Evolutionary conservation across 2,329 filamentous ascomycete genomes (phyloP), one percentile per base, ranked within the genome.

Genomic region (Tolypocladium amazonense): DNA sequence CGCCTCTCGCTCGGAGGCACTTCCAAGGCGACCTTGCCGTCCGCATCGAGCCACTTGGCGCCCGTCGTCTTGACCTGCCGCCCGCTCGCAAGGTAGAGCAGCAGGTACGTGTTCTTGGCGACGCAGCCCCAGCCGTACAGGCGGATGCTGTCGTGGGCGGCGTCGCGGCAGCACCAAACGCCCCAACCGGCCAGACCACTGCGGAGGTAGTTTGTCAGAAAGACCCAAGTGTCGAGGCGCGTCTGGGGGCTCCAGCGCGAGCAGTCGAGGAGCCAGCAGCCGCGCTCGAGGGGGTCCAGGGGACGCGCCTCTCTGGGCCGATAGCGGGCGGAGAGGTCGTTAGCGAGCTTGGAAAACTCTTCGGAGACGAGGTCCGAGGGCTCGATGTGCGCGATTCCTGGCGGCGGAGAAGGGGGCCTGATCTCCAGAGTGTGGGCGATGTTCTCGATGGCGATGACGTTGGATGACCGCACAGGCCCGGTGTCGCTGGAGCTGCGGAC

Each of bases 61-160:
- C 81, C 81, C 11, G 81, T 81, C 8, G 75, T 76, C 61, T 81
- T 80, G 20, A 92, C 72, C 62, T 79, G 79, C 38, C 87, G 79
- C 59, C 83, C 79, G 65, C 87, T 93, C 0, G 86, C 88, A 18
- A 92, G 73, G 69, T 89, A 93, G 0, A 96, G 72, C 45, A 92
- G 71, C 4, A 94, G 73, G 70, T 91, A 96, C 39, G 90, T 79
- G 66, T 95, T 87, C 58, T 84, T 81, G 0, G 84, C 83, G 0
- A 90, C 76, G 62, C 87, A 82, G 0, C 89, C 92, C 87, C 89
- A 96, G 68, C 89, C 90, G 69, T 89, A 94, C 1, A 93, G 71
- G 39, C 85, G 81, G 2, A 95, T 71, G 65, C 75, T 79, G 4
- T 65, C 69, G 14, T 68, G 72, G 45, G 72, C 74, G 7, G 65